phyloP scores from a whole-genome alignment of 78 protist genomes.

The Corallochytrium limacisporum region DNA sequence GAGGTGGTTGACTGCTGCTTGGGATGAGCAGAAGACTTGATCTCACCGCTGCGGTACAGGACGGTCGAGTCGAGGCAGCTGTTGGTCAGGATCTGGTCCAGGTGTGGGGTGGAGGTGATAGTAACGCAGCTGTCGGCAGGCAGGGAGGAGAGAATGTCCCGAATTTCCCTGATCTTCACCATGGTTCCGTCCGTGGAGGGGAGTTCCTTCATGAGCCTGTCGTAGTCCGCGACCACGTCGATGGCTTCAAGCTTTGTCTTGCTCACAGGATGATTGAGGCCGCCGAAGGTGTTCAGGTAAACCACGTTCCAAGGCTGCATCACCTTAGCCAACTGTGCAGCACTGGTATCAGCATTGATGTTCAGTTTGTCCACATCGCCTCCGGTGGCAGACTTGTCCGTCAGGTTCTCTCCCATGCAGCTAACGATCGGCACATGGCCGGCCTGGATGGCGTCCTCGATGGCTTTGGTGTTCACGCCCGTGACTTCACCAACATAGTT shows the following conservation, averaged over 20 bases:
- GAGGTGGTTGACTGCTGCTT: too few relatives aligned
- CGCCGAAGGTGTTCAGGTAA: conserved; percentile 31
- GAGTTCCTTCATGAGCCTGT: conserved; percentile 37
- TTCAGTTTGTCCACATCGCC: conserved; percentile 32
- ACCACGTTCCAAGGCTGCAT: conserved; percentile 36
- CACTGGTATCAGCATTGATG: conserved; percentile 53
- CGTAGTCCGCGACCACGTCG: conserved; percentile 8
- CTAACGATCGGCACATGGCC: conserved; percentile 35
- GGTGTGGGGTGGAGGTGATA: conserved; percentile 18
- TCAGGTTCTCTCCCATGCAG: not conserved
- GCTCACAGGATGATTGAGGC: conserved; percentile 29
- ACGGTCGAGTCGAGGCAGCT: too few relatives aligned
- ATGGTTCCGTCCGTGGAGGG: conserved; percentile 53
- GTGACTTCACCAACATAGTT: conserved; percentile 47
- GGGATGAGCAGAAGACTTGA: too few relatives aligned
- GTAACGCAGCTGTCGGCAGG: conserved; percentile 31
- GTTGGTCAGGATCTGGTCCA: not conserved
- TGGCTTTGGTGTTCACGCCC: conserved; percentile 13
- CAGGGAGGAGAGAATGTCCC: conserved; percentile 17
- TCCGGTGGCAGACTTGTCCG: conserved; percentile 15
- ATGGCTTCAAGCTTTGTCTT: conserved; percentile 1
- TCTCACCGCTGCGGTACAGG: too few relatives aligned
- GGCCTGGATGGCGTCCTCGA: conserved; percentile 1
- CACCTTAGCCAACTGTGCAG: conserved; percentile 37
- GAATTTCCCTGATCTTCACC: conserved; percentile 32